A percentile compares a stretch with the other conserved stretches of the same genome.
Evolutionary conservation across 1,139 yeast species (phyloP).

Genomic region (Saccharomyces pastorianus): DNA sequence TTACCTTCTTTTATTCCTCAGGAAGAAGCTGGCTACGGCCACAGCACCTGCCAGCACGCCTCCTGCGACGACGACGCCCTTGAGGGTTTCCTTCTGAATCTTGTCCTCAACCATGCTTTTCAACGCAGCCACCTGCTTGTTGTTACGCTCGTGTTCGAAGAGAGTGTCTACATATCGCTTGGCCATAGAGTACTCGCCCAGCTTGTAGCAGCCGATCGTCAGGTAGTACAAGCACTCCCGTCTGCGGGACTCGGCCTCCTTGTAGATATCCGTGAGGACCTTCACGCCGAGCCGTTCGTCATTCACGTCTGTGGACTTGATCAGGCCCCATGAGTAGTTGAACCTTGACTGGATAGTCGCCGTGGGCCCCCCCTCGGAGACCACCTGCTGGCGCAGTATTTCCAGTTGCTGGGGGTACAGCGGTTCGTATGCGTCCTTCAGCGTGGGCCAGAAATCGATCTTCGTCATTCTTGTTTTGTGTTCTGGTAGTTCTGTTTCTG

Average conservation of each 20-base stretch:
- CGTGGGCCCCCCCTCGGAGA: conserved; percentile 63
- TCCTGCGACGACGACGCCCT: conserved; percentile 81
- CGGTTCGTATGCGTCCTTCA: conserved; percentile 40
- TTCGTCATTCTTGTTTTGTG: conserved; percentile 18
- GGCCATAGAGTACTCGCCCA: conserved; percentile 82
- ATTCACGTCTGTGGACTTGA: conserved; percentile 53
- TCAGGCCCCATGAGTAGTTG: conserved; percentile 93
- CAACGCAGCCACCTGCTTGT: conserved; percentile 65
- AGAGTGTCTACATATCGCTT: conserved; percentile 77
- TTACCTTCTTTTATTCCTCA: conserved; percentile 31
- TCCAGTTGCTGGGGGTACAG: conserved; percentile 68
- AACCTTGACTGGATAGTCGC: conserved; percentile 79
- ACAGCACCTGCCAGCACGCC: conserved; percentile 80
- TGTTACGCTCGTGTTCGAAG: conserved; percentile 72
- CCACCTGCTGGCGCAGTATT: conserved; percentile 67
- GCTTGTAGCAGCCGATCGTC: conserved; percentile 78
- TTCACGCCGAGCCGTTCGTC: conserved; percentile 76
- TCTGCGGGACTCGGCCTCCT: conserved; percentile 72
- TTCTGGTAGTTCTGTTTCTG: neutral
- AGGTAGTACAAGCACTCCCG: conserved; percentile 86
- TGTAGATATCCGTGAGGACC: conserved; percentile 64
- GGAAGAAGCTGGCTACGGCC: conserved; percentile 53
- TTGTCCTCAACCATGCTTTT: conserved; percentile 74
- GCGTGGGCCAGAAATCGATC: conserved; percentile 25
- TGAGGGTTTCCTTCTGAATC: conserved; percentile 73